Conservation (phyloP, 352 stramenopile genomes). For the Elongisporangium undulatum region DNA sequence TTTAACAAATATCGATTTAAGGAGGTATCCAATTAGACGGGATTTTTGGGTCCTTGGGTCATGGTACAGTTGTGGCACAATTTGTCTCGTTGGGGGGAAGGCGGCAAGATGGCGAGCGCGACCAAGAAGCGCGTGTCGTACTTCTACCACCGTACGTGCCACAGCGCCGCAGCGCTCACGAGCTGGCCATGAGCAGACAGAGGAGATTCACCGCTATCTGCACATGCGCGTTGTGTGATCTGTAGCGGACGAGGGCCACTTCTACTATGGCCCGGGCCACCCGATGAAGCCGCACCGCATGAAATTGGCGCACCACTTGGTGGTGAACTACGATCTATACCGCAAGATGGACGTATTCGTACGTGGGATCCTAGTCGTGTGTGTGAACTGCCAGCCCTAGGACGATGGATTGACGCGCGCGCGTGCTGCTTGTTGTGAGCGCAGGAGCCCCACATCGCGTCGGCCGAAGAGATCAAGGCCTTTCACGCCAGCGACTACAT, state of each 20-base stretch:
- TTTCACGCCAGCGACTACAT: constrained; percentile 99
- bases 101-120: constrained; percentile 26
- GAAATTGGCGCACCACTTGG: constrained; percentile 97
- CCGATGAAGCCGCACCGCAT: constrained; percentile 98
- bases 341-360: constrained; percentile 99
- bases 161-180: background rate
- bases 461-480: constrained; percentile 91
- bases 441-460: constrained; percentile 78
- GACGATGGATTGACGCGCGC: constrained; percentile 1
- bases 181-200: background rate
- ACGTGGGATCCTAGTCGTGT: constrained; percentile 10
- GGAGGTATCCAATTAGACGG: background rate
- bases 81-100: background rate
- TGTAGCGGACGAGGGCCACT: constrained; percentile 93
- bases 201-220: background rate
- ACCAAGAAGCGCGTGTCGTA: constrained; percentile 82
- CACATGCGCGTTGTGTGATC: constrained; percentile 5
- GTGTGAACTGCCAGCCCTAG: background rate
- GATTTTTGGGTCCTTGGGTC: background rate
- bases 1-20: too few relatives aligned
- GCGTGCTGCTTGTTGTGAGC: constrained; percentile 1
- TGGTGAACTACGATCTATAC: constrained; percentile 98
- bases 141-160: constrained; percentile 80
- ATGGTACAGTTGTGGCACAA: background rate
- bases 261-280: constrained; percentile 96